phyloP scores from a whole-genome alignment of 2,329 filamentous ascomycete genomes.

The Pleurostoma richardsiae region DNA sequence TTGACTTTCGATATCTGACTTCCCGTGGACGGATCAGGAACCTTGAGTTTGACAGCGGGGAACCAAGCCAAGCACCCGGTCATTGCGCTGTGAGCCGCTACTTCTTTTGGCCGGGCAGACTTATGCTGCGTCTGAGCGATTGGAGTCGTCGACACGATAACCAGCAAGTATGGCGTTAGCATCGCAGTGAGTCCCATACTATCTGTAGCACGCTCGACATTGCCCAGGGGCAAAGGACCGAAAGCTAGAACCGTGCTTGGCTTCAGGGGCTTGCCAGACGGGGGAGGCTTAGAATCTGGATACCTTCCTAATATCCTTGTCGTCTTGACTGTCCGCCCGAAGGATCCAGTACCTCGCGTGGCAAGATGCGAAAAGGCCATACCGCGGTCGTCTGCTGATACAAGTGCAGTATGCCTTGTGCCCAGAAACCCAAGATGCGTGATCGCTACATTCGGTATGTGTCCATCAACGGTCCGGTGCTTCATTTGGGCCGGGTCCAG shows the following conservation, averaged over 20 bases:
- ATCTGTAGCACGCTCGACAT: conserved; percentile 84
- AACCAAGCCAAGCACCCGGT: conserved; percentile 97
- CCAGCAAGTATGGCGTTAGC: conserved; percentile 89
- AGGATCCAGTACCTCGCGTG: conserved; percentile 79
- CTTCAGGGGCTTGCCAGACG: conserved; percentile 65
- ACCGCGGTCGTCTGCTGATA: conserved; percentile 88
- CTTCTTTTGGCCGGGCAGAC: conserved; percentile 82
- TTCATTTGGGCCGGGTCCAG: conserved; percentile 62
- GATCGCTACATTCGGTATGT: conserved; percentile 71
- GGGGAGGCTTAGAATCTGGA: conserved; percentile 60
- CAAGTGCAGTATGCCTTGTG: conserved; percentile 86
- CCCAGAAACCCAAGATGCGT: conserved; percentile 93
- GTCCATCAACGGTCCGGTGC: conserved; percentile 70
- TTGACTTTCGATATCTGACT: conserved; percentile 75
- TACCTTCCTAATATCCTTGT: conserved; percentile 89
- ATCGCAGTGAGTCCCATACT: conserved; percentile 87
- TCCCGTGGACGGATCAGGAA: conserved; percentile 59
- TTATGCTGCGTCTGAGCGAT: conserved; percentile 97
- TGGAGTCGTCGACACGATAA: conserved; percentile 95
- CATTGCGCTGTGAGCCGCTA: conserved; percentile 83
- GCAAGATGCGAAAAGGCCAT: conserved; percentile 99
- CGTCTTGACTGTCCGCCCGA: conserved; percentile 82
- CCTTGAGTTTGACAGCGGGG: conserved; percentile 87
- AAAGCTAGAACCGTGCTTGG: conserved; percentile 95
- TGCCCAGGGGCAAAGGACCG: conserved; percentile 85